Evolutionary conservation across 1,284 basidiomycete species (phyloP).

Genomic region (Inonotus obliquus): DNA sequence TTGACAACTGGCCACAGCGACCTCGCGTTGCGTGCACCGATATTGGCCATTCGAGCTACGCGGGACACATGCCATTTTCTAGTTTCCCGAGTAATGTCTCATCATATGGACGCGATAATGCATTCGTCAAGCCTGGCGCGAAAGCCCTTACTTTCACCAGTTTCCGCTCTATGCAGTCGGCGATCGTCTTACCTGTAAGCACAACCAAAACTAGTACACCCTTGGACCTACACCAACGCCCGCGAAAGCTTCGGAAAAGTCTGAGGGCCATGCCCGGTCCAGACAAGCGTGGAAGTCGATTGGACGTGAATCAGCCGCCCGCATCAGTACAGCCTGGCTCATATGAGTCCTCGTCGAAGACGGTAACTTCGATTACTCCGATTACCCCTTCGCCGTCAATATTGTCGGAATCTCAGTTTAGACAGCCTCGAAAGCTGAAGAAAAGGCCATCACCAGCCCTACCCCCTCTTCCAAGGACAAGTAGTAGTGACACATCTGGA

Average conservation of each 20-base stretch:
- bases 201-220: constrained; percentile 1
- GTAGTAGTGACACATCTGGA: neutral
- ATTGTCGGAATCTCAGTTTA: constrained; percentile 1
- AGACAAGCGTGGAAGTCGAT: neutral
- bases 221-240: constrained; percentile 6
- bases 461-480: constrained; percentile 3
- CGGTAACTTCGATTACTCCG: neutral
- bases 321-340: neutral
- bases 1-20: neutral
- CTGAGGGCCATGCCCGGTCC: neutral
- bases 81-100: constrained; percentile 2
- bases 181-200: constrained; percentile 10
- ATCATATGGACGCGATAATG: neutral
- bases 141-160: neutral
- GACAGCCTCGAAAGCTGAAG: constrained; percentile 13
- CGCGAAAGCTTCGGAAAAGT: constrained; percentile 18
- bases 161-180: constrained; percentile 5
- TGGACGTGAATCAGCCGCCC: neutral
- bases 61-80: neutral
- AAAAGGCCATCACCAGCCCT: constrained; percentile 6
- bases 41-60: constrained; percentile 10
- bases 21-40: constrained; percentile 8
- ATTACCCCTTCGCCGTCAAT: neutral
- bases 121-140: neutral
- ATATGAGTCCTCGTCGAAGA: neutral